A percentile compares a stretch with the other conserved stretches of the same genome.
These are phyloP conservation scores for Datura wrightii DNA, from an alignment of 257 asterid species.

Conservation along the genomic window DNA sequence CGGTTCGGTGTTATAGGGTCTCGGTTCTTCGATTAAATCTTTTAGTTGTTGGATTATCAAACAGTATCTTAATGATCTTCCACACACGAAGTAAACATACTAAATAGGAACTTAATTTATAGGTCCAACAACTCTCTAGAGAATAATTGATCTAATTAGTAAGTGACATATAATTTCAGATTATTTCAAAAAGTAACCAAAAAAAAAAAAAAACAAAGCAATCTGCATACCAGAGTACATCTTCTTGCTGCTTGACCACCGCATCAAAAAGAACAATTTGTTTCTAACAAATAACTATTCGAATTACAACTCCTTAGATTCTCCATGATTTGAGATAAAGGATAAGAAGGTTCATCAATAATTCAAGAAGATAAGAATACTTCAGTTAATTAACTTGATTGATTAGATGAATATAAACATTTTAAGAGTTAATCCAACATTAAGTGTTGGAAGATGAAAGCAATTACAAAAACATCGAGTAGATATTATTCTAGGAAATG, in stretches of 20 bases:
- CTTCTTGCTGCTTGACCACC: constrained; percentile 1
- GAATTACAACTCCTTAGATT: not conserved
- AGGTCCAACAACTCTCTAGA: not conserved
- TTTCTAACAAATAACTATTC: not conserved
- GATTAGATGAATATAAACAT: not conserved
- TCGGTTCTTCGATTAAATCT: not conserved
- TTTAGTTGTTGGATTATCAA: not conserved
- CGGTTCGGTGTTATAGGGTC: too few relatives aligned
- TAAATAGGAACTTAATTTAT: not conserved
- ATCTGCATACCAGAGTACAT: not conserved
- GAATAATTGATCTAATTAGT: not conserved
- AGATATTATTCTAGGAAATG: not conserved
- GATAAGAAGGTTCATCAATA: not conserved
- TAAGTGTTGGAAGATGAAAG: not conserved
- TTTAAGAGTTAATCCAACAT: not conserved
- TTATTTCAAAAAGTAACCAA: not conserved
- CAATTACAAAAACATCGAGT: not conserved
- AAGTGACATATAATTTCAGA: not conserved
- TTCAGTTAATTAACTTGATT: not conserved
- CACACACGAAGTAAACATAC: not conserved
- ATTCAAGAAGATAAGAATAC: not conserved
- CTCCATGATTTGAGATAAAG: not conserved
- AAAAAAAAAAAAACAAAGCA: not conserved
- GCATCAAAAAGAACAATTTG: not conserved
- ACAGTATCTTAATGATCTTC: not conserved